Percentiles rank a stretch among this genome's conserved stretches.
phyloP scores from a whole-genome alignment of 768 basidiomycete species.

The Pisolithus tinctorius region DNA sequence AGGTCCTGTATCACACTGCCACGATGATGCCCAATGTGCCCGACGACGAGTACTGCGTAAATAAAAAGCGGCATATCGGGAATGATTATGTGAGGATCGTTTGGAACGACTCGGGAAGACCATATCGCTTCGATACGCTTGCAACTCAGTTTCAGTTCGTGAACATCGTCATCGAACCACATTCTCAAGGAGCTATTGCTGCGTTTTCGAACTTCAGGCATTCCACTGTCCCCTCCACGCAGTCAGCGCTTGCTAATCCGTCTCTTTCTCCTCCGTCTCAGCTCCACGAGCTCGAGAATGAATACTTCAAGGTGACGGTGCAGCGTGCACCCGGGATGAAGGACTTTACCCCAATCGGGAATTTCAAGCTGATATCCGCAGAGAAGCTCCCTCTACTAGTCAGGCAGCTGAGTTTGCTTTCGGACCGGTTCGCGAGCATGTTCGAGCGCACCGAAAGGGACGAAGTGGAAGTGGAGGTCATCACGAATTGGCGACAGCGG shows the following conservation, averaged over 20 bases:
- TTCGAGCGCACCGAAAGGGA: conserved; percentile 71
- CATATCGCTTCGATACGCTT: conserved; percentile 89
- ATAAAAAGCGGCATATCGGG: conserved; percentile 94
- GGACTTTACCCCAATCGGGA: conserved; percentile 87
- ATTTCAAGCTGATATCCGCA: conserved; percentile 91
- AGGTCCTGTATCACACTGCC: conserved; percentile 91
- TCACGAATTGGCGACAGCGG: conserved; percentile 84
- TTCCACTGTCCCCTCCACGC: neutral
- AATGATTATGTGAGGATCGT: conserved; percentile 96
- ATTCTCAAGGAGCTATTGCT: conserved; percentile 75
- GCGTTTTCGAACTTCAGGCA: conserved; percentile 66
- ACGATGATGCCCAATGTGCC: conserved; percentile 89
- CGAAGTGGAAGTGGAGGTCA: conserved; percentile 66
- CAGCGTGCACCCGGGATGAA: conserved; percentile 88
- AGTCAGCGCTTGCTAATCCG: neutral
- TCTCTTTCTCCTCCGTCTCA: conserved; percentile 5
- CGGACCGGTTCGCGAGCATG: conserved; percentile 87
- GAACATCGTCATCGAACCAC: conserved; percentile 95
- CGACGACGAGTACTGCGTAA: conserved; percentile 62
- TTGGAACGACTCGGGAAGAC: conserved; percentile 93
- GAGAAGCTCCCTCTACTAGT: conserved; percentile 82
- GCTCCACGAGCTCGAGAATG: conserved; percentile 66
- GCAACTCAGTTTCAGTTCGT: conserved; percentile 93
- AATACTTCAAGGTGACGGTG: conserved; percentile 92
- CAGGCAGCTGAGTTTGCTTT: conserved; percentile 78